phyloP scores from a whole-genome alignment of 2,329 filamentous ascomycete species.

The Spiromastix sp. region DNA sequence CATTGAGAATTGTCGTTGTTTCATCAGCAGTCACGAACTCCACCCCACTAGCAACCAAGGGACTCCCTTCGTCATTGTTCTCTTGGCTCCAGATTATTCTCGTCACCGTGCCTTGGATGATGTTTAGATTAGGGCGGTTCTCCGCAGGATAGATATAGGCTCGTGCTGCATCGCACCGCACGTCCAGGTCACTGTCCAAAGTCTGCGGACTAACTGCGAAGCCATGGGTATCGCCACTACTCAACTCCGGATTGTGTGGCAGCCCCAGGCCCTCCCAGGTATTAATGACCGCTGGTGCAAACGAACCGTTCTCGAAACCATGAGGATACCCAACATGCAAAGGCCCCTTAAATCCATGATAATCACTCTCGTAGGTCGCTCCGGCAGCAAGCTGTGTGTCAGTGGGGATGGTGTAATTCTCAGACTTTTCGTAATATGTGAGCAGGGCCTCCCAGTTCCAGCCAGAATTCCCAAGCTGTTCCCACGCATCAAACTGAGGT shows the following conservation, averaged over 20 bases:
- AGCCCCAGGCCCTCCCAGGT: neutral
- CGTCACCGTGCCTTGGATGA: neutral
- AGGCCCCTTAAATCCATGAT: neutral
- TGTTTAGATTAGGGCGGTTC: neutral
- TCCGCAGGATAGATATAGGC: neutral
- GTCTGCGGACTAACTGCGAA: neutral
- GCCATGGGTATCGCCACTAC: neutral
- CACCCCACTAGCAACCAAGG: conserved; percentile 30
- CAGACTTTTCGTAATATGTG: conserved; percentile 17
- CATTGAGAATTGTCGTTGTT: neutral
- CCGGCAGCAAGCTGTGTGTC: neutral
- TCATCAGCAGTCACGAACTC: conserved; percentile 23
- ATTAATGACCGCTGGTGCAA: neutral
- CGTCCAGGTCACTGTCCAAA: neutral
- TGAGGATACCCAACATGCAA: neutral
- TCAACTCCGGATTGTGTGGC: neutral
- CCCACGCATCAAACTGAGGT: conserved; percentile 19
- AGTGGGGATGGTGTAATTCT: neutral
- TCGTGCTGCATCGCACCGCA: neutral
- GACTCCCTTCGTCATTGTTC: neutral
- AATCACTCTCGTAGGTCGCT: neutral
- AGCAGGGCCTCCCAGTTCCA: conserved; percentile 1
- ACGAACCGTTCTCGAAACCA: neutral
- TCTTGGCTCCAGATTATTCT: neutral
- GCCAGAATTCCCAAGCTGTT: neutral